Evolutionary conservation across 2,329 filamentous ascomycete species (phyloP), one percentile per base, ranked within the genome.

Genomic region (Juglanconis sp.): DNA sequence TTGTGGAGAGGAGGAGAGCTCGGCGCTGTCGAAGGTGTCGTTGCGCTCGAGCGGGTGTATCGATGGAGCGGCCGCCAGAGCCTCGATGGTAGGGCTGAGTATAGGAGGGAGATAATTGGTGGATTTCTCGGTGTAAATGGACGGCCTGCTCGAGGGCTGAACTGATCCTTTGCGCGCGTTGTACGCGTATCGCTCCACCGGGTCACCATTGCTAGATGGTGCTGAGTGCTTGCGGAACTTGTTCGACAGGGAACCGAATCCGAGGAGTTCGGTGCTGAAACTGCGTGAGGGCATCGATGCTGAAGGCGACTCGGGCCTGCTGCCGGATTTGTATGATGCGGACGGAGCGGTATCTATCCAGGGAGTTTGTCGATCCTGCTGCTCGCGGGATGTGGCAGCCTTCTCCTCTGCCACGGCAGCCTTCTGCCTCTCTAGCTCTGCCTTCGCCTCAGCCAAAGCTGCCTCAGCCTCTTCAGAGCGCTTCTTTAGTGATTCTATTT

Each of bases 381-480:
- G 64, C 15, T 76, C 72, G 30, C 68, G 63, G 30, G 48, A 46
- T 42, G 55, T 38, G 48, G 71, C 59, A 9, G 56, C 59, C 40
- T 65, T 65, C 36, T 65, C 63, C 35, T 71, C 74, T 32, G 74
- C 73, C 65, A 69, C 73, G 5, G 71, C 63, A 11, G 71, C 64
- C 64, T 77, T 79, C 60, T 82, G 77, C 64, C 77, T 81, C 59
- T 85, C 80, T 2, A 82, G 72, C 6, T 85, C 81, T 13, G 76
- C 71, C 53, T 72, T 77, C 1, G 77, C 71, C 63, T 89, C 83
- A 34, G 81, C 75, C 1, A 92, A 77, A 4, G 88, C 84, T 8
- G 83, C 77, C 68, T 95, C 84, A 8, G 87, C 80, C 63, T 88
- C 81, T 65, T 88, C 83, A 30, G 87, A 81, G n/a, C 84, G 83